Percentiles rank a stretch among this genome's conserved stretches.
phyloP scores from a whole-genome alignment of 257 asterid genomes.

The Leonotis leonurus region DNA sequence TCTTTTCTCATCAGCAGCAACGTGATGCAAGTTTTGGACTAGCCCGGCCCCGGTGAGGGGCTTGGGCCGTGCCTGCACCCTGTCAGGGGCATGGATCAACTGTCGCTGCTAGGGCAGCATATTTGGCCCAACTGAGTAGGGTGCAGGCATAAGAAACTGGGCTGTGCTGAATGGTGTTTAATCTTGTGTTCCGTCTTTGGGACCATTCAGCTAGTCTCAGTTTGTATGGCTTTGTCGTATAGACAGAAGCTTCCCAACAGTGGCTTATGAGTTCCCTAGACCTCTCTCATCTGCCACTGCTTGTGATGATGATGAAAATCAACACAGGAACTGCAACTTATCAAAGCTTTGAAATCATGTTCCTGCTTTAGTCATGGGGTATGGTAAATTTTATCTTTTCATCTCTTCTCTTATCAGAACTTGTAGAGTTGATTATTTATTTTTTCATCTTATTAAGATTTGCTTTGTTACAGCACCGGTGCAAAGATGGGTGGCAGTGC shows the following conservation, averaged over 20 bases:
- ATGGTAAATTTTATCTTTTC: background rate
- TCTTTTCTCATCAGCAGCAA: constrained; percentile 57
- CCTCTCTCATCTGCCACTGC: constrained; percentile 29
- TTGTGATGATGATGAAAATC: constrained; percentile 30
- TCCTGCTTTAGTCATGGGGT: constrained; percentile 28
- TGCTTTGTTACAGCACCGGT: constrained; percentile 19
- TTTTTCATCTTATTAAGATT: background rate
- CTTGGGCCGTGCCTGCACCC: constrained; percentile 96
- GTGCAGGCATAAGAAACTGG: constrained; percentile 89
- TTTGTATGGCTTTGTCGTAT: constrained; percentile 33
- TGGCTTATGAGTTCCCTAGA: constrained; percentile 44
- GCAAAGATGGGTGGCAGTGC: background rate
- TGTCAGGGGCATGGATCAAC: constrained; percentile 24
- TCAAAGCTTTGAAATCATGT: constrained; percentile 23
- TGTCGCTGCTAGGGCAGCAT: constrained; percentile 51
- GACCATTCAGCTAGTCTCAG: constrained; percentile 47
- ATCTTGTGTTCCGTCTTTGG: constrained; percentile 10
- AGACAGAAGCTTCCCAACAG: constrained; percentile 35
- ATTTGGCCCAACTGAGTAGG: constrained; percentile 41
- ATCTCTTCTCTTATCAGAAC: background rate
- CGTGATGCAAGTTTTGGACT: constrained; percentile 73
- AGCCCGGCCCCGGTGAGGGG: constrained; percentile 99
- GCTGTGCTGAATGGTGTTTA: constrained; percentile 34
- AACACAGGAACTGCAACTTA: constrained; percentile 25
- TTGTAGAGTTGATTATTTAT: background rate